Base-by-base conservation (phyloP, 1,139 yeast genomes). In the Groenewaldozyma auringiensis region DNA sequence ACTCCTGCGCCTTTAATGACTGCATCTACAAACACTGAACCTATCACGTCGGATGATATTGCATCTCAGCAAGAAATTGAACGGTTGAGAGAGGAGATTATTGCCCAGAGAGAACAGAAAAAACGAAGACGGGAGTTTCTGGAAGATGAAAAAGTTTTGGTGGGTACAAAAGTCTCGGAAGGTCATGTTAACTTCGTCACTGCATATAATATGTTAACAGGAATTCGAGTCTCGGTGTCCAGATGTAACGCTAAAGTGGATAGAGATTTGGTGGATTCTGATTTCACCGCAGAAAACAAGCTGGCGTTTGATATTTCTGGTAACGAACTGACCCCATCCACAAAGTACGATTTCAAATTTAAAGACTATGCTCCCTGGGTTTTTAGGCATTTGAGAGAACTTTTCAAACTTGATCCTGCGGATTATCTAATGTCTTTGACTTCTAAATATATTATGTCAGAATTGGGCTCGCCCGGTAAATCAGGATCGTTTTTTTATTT, bases 151-250 rank as follows among this genome's bases (percentile, higher is more conserved):
- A 71, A 73, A 43, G 88, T 82, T 2, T 63, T 82, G 37, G 82
- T 84, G 8, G 95, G 95, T 1, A 83, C 85, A 52, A 81, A 83
- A 54, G 92, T 88, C 41, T 78, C 84, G 51, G 95, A 87, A 64
- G 97, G 96, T 40, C 97, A 92, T 60, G 88, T 80, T 45, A 92
- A 89, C 64, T 94, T 83, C 59, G 87, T 88, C 33, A 81, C 92
- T 72, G 98, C 97, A 1, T 94, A 92, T 64, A 88, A 92, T 64
- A 92, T 94, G 96, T 73, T 94, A 48, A 89, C 98, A 0, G 98
- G 99, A 11, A 92, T 94, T 43, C 74, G 98, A 49, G 95, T 89
- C 1, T 94, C 96, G 0, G 97, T 88, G 1, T 85, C 96, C 9
- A 71, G 96, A 48, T 84, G 95, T 57, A 69, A 68, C 38, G 86